Evolutionary conservation across 371 early-diverging fungal genomes (phyloP), one percentile per base, ranked within the genome.

Genomic region (Dichotomocladium elegans): DNA sequence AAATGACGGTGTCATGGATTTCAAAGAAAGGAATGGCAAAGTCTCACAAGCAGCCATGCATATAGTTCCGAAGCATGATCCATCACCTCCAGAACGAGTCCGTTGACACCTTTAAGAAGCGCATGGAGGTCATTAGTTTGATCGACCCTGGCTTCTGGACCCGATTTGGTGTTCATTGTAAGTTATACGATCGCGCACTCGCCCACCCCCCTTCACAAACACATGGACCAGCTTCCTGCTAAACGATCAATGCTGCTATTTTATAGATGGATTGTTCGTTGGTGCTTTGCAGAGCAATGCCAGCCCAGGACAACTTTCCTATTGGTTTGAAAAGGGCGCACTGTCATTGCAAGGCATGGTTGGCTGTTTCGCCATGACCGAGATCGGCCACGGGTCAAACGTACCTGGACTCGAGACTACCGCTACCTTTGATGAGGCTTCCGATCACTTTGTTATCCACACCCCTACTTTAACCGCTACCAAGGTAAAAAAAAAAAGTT

Each of bases 281-380:
- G 91, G 92, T 45, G 90, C 94, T 11, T 70, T 95, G 29, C 88
- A 88, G 57, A 92, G 94, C 45, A 89, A 91, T 55, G 94, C 93
- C 26, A 91, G 92, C 25, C 81, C 91, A 1, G 79, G 85, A 10
- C 95, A 94, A 74, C 76, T 94, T 43, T 78, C 82, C 4, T 90
- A 91, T 77, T 95, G 95, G 95, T 85, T 90, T 47, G 75, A 82
- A 51, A 89, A 88, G 75, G 94, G 95, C 35, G 94, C 94, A 5
- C 58, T 94, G 24, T 82, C 88, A 15, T 69, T 95, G 60, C 81
- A 85, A 52, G 87, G 87, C 37, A 80, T 94, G 66, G 72, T 89
- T 11, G 95, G 95, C 14, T 95, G 93, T 70, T 94, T 92, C 60
- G 93, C 90, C 47, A 92, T 93, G 93, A 94, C 93, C 5, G 95